These are phyloP conservation scores for Buddleja alternifolia DNA, from an alignment of 257 asterid species.

Conservation along the genomic window DNA sequence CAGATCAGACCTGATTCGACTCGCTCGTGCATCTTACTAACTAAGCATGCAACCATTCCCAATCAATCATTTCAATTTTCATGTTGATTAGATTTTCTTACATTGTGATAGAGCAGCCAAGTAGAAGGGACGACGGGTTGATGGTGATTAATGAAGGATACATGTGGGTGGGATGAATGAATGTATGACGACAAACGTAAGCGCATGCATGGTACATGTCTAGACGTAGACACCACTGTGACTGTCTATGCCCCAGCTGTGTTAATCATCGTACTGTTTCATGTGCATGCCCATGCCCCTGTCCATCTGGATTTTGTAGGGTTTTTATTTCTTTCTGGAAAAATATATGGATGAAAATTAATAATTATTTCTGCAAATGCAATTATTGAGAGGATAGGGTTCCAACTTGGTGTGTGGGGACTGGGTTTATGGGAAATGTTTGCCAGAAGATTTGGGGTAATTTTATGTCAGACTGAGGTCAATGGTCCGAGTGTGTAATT, in stretches of 20 bases:
- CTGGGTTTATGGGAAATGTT: slow-evolving; percentile 27
- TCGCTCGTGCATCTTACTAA: too few relatives aligned
- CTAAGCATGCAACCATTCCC: too few relatives aligned
- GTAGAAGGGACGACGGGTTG: slow-evolving; percentile 26
- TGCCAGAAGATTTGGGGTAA: slow-evolving; percentile 28
- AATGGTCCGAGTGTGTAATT: too few relatives aligned
- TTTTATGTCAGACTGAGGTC: too few relatives aligned
- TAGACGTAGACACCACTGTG: too few relatives aligned
- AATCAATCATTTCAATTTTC: not conserved
- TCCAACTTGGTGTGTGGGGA: slow-evolving; percentile 41
- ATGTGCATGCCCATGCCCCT: slow-evolving; percentile 49
- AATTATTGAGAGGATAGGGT: slow-evolving; percentile 52
- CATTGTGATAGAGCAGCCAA: not conserved
- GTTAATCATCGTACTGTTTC: slow-evolving; percentile 33
- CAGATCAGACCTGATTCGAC: too few relatives aligned
- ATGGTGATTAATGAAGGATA: not conserved
- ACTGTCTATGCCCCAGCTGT: slow-evolving; percentile 36
- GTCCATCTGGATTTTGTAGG: slow-evolving; percentile 28
- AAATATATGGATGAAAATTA: not conserved
- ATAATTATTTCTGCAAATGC: slow-evolving; percentile 29
- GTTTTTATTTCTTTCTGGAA: slow-evolving; percentile 15
- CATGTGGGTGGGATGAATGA: slow-evolving; percentile 26
- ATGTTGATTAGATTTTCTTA: not conserved
- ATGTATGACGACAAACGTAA: slow-evolving; percentile 36
- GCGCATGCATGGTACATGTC: too few relatives aligned